A percentile compares a stretch with the other conserved stretches of the same genome.
Evolutionary conservation across 2,329 filamentous ascomycete genomes (phyloP).

Genomic region (Penicillium frequentans): DNA sequence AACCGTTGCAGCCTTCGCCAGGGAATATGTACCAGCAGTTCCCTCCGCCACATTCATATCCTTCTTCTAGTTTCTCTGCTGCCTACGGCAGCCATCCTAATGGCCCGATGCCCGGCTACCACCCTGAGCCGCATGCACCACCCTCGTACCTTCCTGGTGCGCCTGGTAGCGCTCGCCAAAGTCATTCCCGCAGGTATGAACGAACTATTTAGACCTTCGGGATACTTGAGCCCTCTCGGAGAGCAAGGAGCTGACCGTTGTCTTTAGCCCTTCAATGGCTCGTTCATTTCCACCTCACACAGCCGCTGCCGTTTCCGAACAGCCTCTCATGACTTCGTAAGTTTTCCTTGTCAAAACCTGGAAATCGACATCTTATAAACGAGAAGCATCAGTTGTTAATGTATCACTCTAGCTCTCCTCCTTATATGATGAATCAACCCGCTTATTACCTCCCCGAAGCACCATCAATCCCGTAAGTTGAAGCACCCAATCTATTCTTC

Average conservation of each 20-base stretch:
- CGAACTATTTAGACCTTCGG: neutral
- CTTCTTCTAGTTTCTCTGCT: constrained; percentile 23
- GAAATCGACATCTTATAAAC: neutral
- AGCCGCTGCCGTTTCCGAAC: constrained; percentile 11
- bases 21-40: constrained; percentile 29
- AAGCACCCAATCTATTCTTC: neutral
- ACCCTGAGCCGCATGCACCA: constrained; percentile 11
- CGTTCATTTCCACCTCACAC: constrained; percentile 18
- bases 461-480: constrained; percentile 32
- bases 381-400: constrained; percentile 10
- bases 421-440: constrained; percentile 35
- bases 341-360: constrained; percentile 1
- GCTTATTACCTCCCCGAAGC: constrained; percentile 35
- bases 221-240: neutral
- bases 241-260: neutral
- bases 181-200: constrained; percentile 17
- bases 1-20: constrained; percentile 28
- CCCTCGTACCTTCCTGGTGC: constrained; percentile 13
- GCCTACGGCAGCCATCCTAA: constrained; percentile 27
- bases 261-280: constrained; percentile 13
- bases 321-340: constrained; percentile 20
- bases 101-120: constrained; percentile 17
- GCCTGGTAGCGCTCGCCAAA: constrained; percentile 11
- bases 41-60: constrained; percentile 25
- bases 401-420: constrained; percentile 22